A percentile compares a stretch with the other conserved stretches of the same genome.
Evolutionary conservation across 2,329 filamentous ascomycete species (phyloP).

Genomic region (Davidsoniella eucalypti): DNA sequence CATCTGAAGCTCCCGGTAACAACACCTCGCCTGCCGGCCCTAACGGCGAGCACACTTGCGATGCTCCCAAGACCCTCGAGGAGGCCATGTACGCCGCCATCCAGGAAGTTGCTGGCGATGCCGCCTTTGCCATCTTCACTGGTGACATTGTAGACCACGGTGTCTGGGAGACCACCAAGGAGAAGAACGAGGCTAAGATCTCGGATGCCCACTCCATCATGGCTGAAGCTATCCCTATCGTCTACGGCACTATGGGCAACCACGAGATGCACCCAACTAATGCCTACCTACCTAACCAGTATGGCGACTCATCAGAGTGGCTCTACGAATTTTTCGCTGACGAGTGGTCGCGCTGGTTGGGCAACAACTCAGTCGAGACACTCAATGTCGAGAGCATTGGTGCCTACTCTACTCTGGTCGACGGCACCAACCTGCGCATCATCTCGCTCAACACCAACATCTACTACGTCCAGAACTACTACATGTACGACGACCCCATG

Average conservation of each 20-base stretch:
- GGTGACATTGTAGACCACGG: conserved; percentile 41
- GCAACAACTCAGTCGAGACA: conserved; percentile 18
- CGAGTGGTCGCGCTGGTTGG: conserved; percentile 33
- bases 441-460: conserved; percentile 45
- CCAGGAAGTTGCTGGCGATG: conserved; percentile 26
- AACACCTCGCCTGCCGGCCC: conserved; percentile 32
- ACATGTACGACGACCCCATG: conserved; percentile 34
- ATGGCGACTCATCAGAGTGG: conserved; percentile 30
- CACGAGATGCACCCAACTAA: conserved; percentile 40
- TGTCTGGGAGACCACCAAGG: conserved; percentile 28
- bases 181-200: conserved; percentile 22
- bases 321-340: conserved; percentile 32
- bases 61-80: conserved; percentile 33
- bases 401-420: conserved; percentile 31
- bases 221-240: conserved; percentile 23
- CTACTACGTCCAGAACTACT: conserved; percentile 42
- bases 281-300: conserved; percentile 27
- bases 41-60: conserved; percentile 37
- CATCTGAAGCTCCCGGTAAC: conserved; percentile 30
- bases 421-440: conserved; percentile 32
- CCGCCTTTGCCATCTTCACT: conserved; percentile 40
- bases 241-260: conserved; percentile 40
- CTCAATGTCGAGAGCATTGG: conserved; percentile 26
- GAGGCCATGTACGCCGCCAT: conserved; percentile 39
- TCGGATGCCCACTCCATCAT: conserved; percentile 31